These are phyloP conservation scores for Hirschfeldia incana DNA, from an alignment of 345 rosid genomes.

Conservation along the genomic window DNA sequence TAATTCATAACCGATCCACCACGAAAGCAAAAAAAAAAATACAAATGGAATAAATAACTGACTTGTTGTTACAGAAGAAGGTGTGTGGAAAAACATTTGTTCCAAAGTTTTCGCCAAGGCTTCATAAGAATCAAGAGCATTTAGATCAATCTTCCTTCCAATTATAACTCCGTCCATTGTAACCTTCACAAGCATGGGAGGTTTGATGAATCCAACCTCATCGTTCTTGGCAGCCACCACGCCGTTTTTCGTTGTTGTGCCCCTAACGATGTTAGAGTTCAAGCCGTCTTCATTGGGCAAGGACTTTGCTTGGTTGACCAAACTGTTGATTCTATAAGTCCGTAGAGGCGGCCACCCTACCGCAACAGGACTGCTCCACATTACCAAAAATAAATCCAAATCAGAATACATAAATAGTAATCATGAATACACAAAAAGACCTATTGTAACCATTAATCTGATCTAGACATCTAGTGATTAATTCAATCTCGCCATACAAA, in stretches of 20 bases:
- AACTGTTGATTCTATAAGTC: constrained; percentile 75
- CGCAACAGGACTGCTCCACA: constrained; percentile 56
- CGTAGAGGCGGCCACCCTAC: constrained; percentile 97
- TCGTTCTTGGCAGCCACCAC: constrained; percentile 29
- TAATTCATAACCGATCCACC: neutral
- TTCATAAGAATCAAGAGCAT: constrained; percentile 65
- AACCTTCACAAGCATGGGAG: constrained; percentile 75
- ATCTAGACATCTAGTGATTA: neutral
- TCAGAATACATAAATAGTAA: neutral
- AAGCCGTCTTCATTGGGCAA: constrained; percentile 45
- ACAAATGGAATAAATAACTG: constrained; percentile 17
- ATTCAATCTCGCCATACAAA: neutral
- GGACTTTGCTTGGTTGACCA: constrained; percentile 70
- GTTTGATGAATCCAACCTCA: constrained; percentile 17
- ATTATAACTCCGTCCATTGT: constrained; percentile 87
- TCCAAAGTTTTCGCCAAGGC: constrained; percentile 64
- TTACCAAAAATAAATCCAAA: constrained; percentile 7
- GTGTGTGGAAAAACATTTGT: constrained; percentile 61
- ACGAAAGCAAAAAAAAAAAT: neutral
- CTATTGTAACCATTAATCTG: no score
- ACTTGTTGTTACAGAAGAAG: constrained; percentile 30
- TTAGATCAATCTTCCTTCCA: constrained; percentile 89
- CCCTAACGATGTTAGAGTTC: constrained; percentile 33
- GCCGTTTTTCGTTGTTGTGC: constrained; percentile 26
- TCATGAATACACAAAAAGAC: no score